Percentiles rank a stretch among this genome's conserved stretches.
Evolutionary conservation across 2,329 filamentous ascomycete genomes (phyloP).

Genomic region (Helminthosporium solani): DNA sequence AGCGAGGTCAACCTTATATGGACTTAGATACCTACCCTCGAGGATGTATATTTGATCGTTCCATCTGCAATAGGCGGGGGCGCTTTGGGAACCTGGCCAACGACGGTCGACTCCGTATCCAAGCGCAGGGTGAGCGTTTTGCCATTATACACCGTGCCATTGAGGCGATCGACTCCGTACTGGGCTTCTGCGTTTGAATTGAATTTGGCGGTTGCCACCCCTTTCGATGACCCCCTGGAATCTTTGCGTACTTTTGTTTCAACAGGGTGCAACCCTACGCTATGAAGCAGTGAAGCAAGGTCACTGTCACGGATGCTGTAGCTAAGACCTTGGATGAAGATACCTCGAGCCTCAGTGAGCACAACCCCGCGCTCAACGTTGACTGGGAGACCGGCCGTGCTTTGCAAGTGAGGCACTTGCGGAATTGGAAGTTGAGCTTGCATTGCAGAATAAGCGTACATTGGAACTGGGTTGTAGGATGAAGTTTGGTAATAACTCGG

Average conservation of each 20-base stretch:
- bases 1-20: conserved; percentile 4
- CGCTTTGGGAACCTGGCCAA: conserved; percentile 32
- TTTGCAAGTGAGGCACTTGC: conserved; percentile 32
- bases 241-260: conserved; percentile 30
- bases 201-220: conserved; percentile 37
- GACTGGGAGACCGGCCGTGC: conserved; percentile 36
- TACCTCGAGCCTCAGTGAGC: conserved; percentile 40
- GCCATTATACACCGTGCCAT: conserved; percentile 30
- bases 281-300: conserved; percentile 27
- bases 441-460: conserved; percentile 16
- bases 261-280: conserved; percentile 23
- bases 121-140: conserved; percentile 36
- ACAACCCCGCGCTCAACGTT: conserved; percentile 40
- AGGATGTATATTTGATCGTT: conserved; percentile 16
- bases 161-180: conserved; percentile 27
- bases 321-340: conserved; percentile 38
- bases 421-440: conserved; percentile 10
- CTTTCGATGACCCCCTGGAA: conserved; percentile 29
- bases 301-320: conserved; percentile 29
- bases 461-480: conserved; percentile 18
- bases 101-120: conserved; percentile 36
- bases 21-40: conserved; percentile 13
- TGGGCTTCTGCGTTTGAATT: conserved; percentile 32
- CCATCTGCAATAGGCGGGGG: conserved; percentile 28
- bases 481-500: conserved; percentile 21